These are phyloP conservation scores for Tribonema minus DNA, from an alignment of 108 stramenopile genomes.

Conservation along the genomic window DNA sequence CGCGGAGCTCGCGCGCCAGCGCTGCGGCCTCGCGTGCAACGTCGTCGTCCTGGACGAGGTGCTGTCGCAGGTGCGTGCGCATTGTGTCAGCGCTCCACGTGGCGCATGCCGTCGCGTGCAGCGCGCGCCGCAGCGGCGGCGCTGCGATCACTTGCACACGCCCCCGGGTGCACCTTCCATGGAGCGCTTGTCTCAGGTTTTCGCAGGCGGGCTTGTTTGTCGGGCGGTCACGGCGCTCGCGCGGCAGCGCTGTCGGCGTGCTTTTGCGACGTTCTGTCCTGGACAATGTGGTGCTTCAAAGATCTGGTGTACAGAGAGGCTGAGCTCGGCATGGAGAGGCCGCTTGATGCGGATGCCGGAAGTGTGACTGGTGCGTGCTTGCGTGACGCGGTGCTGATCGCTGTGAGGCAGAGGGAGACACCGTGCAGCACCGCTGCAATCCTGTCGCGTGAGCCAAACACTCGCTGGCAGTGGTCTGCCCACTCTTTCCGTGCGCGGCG, in stretches of 20 bases:
- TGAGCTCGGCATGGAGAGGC: too few species aligned
- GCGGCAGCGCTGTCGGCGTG: not conserved
- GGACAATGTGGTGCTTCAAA: too few species aligned
- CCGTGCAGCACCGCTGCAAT: too few species aligned
- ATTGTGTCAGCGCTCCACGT: not conserved
- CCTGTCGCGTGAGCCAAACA: too few species aligned
- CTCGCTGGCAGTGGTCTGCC: too few species aligned
- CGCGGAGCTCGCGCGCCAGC: constrained; percentile 40
- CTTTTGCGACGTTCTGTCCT: too few species aligned
- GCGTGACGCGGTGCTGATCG: too few species aligned
- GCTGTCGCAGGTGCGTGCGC: constrained; percentile 14
- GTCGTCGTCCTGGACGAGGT: constrained; percentile 53
- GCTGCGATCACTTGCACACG: not conserved
- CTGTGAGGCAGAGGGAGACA: too few species aligned
- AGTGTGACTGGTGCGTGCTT: too few species aligned
- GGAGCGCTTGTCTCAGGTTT: not conserved
- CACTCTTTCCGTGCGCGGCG: too few species aligned
- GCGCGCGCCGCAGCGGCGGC: not conserved
- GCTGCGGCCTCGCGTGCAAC: constrained; percentile 46
- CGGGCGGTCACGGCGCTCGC: not conserved
- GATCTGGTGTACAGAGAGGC: too few species aligned
- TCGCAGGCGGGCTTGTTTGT: not conserved
- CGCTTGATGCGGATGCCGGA: too few species aligned
- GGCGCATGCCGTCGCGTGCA: not conserved
- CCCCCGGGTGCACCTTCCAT: not conserved